Percentiles rank a stretch among this genome's conserved stretches.
These are phyloP conservation scores for Camelina sativa DNA, from an alignment of 345 rosid genomes.

Conservation along the genomic window DNA sequence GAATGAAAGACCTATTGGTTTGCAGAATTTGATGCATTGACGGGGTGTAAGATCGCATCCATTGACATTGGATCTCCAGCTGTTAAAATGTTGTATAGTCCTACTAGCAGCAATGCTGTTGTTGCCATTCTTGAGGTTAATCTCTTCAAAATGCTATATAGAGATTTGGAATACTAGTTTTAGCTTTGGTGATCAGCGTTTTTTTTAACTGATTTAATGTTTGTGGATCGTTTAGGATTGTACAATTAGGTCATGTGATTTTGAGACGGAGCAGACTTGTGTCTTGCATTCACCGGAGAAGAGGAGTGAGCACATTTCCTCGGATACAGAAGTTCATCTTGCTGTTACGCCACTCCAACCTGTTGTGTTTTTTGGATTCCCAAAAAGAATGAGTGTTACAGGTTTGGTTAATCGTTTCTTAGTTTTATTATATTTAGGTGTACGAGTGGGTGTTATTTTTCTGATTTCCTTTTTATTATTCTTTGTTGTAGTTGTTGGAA, in stretches of 20 bases:
- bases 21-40: constrained; percentile 89
- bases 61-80: constrained; percentile 80
- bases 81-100: constrained; percentile 87
- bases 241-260: constrained; percentile 91
- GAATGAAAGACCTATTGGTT: neutral
- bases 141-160: neutral
- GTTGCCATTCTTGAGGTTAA: constrained; percentile 85
- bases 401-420: constrained; percentile 46
- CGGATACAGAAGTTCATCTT: constrained; percentile 87
- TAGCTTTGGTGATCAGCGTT: neutral
- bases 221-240: constrained; percentile 68
- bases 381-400: constrained; percentile 91
- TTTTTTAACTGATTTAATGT: neutral
- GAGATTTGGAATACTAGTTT: neutral
- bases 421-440: constrained; percentile 2
- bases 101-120: constrained; percentile 77
- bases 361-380: constrained; percentile 96
- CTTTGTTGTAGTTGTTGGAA: constrained; percentile 82
- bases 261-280: constrained; percentile 89
- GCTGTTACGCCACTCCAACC: constrained; percentile 96
- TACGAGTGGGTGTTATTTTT: constrained; percentile 8
- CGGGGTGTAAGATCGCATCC: constrained; percentile 85
- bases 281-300: constrained; percentile 96
- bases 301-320: constrained; percentile 73
- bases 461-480: neutral